Conservation (phyloP, 164 flowering plant genomes). For the Liriodendron chinense region DNA sequence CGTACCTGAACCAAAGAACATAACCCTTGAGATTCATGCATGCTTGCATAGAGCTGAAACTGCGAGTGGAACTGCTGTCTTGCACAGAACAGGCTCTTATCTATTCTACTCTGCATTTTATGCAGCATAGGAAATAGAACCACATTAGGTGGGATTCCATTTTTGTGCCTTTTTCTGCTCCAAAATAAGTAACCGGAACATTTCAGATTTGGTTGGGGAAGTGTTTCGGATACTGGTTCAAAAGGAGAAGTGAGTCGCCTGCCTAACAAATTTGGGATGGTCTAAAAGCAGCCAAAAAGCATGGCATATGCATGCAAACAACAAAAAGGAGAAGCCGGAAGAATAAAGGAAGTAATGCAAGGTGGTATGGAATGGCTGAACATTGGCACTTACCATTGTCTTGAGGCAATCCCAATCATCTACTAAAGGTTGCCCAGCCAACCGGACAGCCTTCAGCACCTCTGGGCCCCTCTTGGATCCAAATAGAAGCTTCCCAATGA, state of each 20-base stretch:
- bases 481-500: conserved; percentile 65
- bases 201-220: neutral
- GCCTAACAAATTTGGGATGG: neutral
- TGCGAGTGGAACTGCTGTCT: neutral
- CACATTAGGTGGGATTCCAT: no score
- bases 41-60: neutral
- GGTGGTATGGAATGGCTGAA: neutral
- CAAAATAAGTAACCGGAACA: neutral
- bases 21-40: neutral
- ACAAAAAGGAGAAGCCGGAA: neutral
- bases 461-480: conserved; percentile 61
- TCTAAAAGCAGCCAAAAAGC: neutral
- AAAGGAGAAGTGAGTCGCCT: neutral
- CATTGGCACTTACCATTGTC: conserved; percentile 49
- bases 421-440: conserved; percentile 69
- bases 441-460: conserved; percentile 51
- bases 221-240: neutral
- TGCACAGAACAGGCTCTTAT: neutral
- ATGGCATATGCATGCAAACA: neutral
- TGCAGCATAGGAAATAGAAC: no score
- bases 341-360: neutral
- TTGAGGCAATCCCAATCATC: conserved; percentile 93
- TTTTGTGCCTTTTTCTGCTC: no score
- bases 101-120: no score
- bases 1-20: conserved; percentile 55